Base-by-base conservation (phyloP, 176 grass and related monocot genomes). In the Hyparrhenia diplandra region DNA sequence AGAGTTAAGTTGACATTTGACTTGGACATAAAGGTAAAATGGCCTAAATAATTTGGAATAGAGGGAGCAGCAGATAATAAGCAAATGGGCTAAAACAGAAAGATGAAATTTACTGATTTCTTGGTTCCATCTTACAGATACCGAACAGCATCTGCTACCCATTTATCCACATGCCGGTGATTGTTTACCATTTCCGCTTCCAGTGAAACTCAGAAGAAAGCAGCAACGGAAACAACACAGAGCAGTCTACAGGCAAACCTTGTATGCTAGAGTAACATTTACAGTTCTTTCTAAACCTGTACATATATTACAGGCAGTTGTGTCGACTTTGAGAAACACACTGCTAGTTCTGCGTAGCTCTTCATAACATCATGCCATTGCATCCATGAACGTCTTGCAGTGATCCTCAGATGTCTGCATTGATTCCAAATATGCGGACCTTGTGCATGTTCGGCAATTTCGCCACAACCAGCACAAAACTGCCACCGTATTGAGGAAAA, bases 361-460 rank as follows among this genome's bases (percentile, higher is more conserved):
- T 21, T 54, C 51, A 55, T 55, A 18, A 54, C 18, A 54, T 54
- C 18, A 54, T n/a, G 37, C 16, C 10, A 59, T 57, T 18, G 12
- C 42, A 46, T 41, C 25, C 1, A 39, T 17, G 18, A 28, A 18
- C 17, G 25, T 68, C 47, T 46, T 12, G 41, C 27, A 47, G 21
- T 13, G 17, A 24, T 8, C 71, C 77, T 90, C 78, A 95, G 76
- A 82, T 88, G 40, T 88, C 93, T 41, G 84, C 90, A 81, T 95
- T 95, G 85, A 95, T 95, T 81, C 93, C 90, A 29, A 95, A 95
- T 78, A 95, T 92, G 27, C 93, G 93, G 51, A 95, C 93, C 73
- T 92, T 92, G 85, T 95, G 93, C 87, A 95, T 92, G 60, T 95
- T 95, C 2, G 89, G 89, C 71, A 95, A 43, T 69, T 95, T 95